Evolutionary conservation across 2,329 filamentous ascomycete species (phyloP), one percentile per base, ranked within the genome.

Genomic region (Pseudocercospora crystallina): DNA sequence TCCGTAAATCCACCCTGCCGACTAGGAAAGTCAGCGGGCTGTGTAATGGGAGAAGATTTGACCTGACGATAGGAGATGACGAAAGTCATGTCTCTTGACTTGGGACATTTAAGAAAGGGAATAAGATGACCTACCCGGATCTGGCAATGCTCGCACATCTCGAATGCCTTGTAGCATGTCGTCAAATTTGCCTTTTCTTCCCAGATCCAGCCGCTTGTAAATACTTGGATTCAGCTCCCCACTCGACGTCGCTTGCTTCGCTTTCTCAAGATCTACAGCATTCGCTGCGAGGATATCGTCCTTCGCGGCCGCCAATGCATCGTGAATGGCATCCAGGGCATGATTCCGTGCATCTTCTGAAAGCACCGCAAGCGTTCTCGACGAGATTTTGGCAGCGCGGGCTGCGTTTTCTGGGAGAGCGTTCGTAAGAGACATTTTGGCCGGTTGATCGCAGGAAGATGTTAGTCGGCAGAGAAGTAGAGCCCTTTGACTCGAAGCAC

Each of bases 131-230:
- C 64, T 78, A 94, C 89, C 81, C 60, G 94, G 94, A 73, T 99
- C 94, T 42, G 87, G 81, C 26, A 99, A 79, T 43, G 82, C 80
- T 59, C 87, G 81, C 54, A 99, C 94, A 72, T 96, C 90, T 53
- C 95, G 73, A 54, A 99, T 95, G 20, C 94, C 94, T 74, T 91
- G 87, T 58, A 99, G 79, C 94, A 99, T 97, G 67, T 97, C 94
- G 66, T 96, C 91, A 78, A 87, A 99, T 75, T 97, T 97, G 51
- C 92, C 92, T 66, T 84, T 82, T 69, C 88, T 87, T 42, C 83
- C 84, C 42, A 99, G 77, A 71, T 99, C 92, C 54, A 99, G 79
- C 49, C 94, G 82, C 64, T 95, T 94, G 30, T 96, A 82, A 17
- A 97, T 80, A 65, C 89, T 94, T 64, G 86, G 80, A 69, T 85